Evolutionary conservation across 2,329 filamentous ascomycete species (phyloP), one percentile per base, ranked within the genome.

Genomic region (Epichloe sibirici): DNA sequence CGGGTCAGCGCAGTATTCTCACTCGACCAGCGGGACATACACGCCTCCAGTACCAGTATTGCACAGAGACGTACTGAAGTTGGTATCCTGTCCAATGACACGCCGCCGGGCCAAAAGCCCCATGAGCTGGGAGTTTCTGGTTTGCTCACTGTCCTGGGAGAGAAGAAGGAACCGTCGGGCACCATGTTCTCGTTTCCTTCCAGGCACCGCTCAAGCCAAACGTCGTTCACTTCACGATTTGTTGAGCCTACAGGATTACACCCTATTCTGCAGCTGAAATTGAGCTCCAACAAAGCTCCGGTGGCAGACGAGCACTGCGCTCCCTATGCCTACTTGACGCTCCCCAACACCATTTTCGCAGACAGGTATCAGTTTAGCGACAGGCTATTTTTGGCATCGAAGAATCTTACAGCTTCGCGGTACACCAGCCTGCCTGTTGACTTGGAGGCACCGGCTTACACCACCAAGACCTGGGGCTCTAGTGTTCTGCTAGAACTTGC

Each of bases 361-460:
- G 91, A 97, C 71, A 83, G 84, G 62, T 94, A 95, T 69, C 89
- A 95, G 67, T 78, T 96, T 55, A 75, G 73, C 25, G 87, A 90
- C 65, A 69, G 78, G 0, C 75, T 95, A 5, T 93, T 94, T 69
- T 76, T 95, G 34, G 68, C 80, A 3, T 90, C 88, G 1, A 89
- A 95, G 61, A 88, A 94, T 62, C 76, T 96, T 21, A 74, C 76
- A 2, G 73, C 78, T 2, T 71, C 94, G 42, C 82, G 77, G 45
- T 81, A 85, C 57, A 77, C 88, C 13, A 82, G 82, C 28, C 79
- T 86, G 12, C 87, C 88, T 21, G 86, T 90, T 6, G 90, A 97
- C 59, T 82, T 97, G 51, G 91, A 97, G 71, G 90, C 89, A 0
- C 91, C 91, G 1, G 85, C 85, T 60, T 97, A 94, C 73, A 81